phyloP scores from a whole-genome alignment of 306 rosid genomes.

The Parietaria judaica region DNA sequence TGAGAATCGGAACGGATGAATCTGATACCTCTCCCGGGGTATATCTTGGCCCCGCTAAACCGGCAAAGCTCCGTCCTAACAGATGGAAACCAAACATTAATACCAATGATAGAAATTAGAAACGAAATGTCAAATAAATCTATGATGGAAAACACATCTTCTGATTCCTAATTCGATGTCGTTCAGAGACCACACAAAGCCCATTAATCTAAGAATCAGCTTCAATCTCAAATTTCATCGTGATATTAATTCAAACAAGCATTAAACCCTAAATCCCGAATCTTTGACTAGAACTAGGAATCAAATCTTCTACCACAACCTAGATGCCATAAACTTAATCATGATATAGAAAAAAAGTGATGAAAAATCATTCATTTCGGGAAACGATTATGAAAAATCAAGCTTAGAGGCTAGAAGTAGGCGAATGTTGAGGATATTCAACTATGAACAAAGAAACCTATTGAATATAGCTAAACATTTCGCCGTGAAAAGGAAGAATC shows the following conservation, averaged over 20 bases:
- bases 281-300: background rate
- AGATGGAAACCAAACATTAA: constrained; percentile 14
- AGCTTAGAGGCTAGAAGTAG: too few species aligned
- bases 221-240: too few species aligned
- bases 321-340: background rate
- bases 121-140: too few species aligned
- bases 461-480: background rate
- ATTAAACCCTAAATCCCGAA: background rate
- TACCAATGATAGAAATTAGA: background rate
- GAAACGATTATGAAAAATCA: too few species aligned
- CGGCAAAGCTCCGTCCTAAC: constrained; percentile 81
- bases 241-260: too few species aligned
- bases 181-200: too few species aligned
- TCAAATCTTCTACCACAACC: background rate
- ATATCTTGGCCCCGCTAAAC: constrained; percentile 82
- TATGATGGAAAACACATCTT: too few species aligned
- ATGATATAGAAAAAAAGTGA: too few species aligned
- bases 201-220: too few species aligned
- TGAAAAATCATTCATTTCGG: too few species aligned
- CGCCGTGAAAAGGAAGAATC: background rate
- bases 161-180: too few species aligned
- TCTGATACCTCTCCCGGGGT: constrained; percentile 82
- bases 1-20: constrained; percentile 81
- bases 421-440: too few species aligned
- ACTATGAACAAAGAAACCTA: background rate